These are phyloP conservation scores for Phyllosticta capitalensis DNA, from an alignment of 2,329 filamentous ascomycete genomes.

Conservation along the genomic window DNA sequence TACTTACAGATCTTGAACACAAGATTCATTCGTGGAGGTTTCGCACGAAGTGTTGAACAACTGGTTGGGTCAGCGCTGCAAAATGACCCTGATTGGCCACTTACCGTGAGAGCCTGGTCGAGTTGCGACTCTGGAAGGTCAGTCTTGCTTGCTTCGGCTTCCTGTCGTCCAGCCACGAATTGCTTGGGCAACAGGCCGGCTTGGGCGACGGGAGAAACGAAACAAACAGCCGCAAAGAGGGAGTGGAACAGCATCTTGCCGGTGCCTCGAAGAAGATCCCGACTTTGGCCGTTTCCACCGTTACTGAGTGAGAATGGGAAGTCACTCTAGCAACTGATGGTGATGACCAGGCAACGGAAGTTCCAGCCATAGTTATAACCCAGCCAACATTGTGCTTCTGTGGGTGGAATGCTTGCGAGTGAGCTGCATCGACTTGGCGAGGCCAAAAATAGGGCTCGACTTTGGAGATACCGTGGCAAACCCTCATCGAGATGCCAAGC, in stretches of 20 bases:
- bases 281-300: background rate
- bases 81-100: background rate
- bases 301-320: background rate
- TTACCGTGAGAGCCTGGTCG: background rate
- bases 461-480: background rate
- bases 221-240: background rate
- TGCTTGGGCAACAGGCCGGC: background rate
- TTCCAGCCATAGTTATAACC: background rate
- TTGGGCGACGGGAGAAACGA: background rate
- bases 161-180: background rate
- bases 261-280: background rate
- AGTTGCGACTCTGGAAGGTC: background rate
- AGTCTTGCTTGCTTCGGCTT: background rate
- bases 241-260: conserved; percentile 1
- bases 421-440: background rate
- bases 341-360: conserved; percentile 3
- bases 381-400: background rate
- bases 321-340: conserved; percentile 8
- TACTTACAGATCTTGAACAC: background rate
- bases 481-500: background rate
- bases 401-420: background rate
- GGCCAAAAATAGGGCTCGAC: background rate
- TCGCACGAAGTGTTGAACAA: background rate
- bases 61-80: background rate
- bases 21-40: background rate